phyloP scores from a whole-genome alignment of 2,329 filamentous ascomycete species.

The Eutypa lata region DNA sequence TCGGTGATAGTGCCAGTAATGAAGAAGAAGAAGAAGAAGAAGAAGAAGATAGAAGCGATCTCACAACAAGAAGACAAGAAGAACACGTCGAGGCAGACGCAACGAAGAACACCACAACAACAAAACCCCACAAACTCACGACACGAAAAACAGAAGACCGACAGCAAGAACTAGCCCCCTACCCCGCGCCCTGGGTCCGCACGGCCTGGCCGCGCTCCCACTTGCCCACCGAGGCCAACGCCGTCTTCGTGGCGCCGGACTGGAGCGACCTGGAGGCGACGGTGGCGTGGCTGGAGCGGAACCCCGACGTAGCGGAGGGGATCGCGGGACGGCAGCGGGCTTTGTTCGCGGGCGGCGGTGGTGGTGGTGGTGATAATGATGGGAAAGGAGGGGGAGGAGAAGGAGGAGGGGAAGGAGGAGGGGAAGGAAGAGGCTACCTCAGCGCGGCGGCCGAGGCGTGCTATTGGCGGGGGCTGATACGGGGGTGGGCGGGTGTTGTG shows the following conservation, averaged over 20 bases:
- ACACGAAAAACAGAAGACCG: background rate
- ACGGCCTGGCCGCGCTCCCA: conserved; percentile 36
- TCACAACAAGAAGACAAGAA: too few species aligned
- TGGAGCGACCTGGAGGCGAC: conserved; percentile 49
- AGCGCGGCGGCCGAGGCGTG: conserved; percentile 49
- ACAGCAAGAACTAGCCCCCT: conserved; percentile 16
- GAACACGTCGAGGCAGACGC: background rate
- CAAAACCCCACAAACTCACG: too few species aligned
- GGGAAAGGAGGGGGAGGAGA: too few species aligned
- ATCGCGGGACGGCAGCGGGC: conserved; percentile 47
- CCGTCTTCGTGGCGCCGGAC: conserved; percentile 48
- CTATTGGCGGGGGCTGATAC: conserved; percentile 49
- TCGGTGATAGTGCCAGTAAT: background rate
- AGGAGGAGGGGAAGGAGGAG: too few species aligned
- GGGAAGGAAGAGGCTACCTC: conserved; percentile 46
- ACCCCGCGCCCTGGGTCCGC: conserved; percentile 26
- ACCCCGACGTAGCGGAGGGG: conserved; percentile 40
- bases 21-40: background rate
- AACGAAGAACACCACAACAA: background rate
- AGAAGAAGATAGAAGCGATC: conserved; percentile 7
- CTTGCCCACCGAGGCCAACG: conserved; percentile 22
- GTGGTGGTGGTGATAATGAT: too few species aligned
- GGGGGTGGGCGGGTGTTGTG: conserved; percentile 44
- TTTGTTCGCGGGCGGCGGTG: conserved; percentile 37
- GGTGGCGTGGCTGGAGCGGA: conserved; percentile 41